phyloP scores from a whole-genome alignment of 208 protist species.

The Crithidia bombi region DNA sequence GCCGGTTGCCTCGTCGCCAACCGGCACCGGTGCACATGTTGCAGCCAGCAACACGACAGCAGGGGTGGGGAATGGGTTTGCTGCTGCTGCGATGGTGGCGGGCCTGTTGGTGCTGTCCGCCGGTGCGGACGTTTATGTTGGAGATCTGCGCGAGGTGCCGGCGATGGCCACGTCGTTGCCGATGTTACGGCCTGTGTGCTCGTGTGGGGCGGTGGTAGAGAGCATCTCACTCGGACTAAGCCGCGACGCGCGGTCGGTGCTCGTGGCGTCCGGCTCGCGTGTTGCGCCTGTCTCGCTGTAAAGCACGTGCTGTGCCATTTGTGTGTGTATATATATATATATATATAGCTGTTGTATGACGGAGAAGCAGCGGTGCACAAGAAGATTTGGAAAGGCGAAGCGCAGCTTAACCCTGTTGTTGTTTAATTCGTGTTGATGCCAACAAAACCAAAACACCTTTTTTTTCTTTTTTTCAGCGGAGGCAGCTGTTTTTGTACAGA shows the following conservation, averaged over 20 bases:
- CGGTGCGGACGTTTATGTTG: constrained; percentile 45
- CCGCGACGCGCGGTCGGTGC: constrained; percentile 19
- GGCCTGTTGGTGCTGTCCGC: constrained; percentile 19
- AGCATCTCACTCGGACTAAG: constrained; percentile 1
- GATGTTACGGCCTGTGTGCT: constrained; percentile 18
- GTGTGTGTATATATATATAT: background rate
- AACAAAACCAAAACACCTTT: too few species aligned
- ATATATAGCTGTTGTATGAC: too few species aligned
- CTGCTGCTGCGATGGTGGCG: constrained; percentile 10
- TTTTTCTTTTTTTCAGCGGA: too few species aligned
- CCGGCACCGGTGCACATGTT: constrained; percentile 14
- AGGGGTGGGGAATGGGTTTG: constrained; percentile 2
- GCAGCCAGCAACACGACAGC: constrained; percentile 12
- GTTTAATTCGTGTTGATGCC: too few species aligned
- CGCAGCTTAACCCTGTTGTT: too few species aligned
- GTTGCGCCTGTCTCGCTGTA: constrained; percentile 21
- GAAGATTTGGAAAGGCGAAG: too few species aligned
- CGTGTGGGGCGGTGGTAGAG: constrained; percentile 26
- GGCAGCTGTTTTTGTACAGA: too few species aligned
- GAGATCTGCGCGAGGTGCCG: constrained; percentile 31
- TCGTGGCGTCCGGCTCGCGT: constrained; percentile 21
- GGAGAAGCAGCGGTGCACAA: background rate
- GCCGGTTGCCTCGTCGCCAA: background rate
- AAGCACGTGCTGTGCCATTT: background rate
- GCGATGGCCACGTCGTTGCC: constrained; percentile 14